Conservation (phyloP, 352 stramenopile genomes). For the Phytophthora rubi region DNA sequence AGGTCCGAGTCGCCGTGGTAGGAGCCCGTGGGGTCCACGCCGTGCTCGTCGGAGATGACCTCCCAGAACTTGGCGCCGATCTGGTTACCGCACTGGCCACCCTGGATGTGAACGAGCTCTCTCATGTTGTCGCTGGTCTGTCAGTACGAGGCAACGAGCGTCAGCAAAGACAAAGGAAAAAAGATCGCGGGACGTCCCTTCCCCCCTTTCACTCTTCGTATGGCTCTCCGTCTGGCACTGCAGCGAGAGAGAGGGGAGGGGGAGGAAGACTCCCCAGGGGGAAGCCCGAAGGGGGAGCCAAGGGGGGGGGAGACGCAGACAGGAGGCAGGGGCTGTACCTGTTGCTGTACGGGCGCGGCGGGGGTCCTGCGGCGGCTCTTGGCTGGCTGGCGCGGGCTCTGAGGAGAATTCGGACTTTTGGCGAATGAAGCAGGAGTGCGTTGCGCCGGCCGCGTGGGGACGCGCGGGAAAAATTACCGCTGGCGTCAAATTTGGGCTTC, state of each 20-base stretch:
- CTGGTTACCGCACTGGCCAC: slow-evolving; percentile 99
- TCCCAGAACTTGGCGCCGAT: slow-evolving; percentile 99
- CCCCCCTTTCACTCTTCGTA: slow-evolving; percentile 32
- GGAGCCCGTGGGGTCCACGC: slow-evolving; percentile 91
- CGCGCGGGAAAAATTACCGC: slow-evolving; percentile 33
- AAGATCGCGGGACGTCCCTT: slow-evolving; percentile 21
- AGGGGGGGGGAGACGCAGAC: not conserved
- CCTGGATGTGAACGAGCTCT: slow-evolving; percentile 99
- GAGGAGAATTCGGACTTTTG: slow-evolving; percentile 84
- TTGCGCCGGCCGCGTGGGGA: slow-evolving; percentile 29
- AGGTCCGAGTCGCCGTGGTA: slow-evolving; percentile 97
- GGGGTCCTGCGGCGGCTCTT: slow-evolving; percentile 56
- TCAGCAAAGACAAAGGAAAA: slow-evolving; percentile 26
- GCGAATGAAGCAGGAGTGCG: slow-evolving; percentile 75
- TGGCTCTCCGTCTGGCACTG: slow-evolving; percentile 7
- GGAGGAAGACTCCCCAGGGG: not conserved
- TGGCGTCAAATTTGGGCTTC: slow-evolving; percentile 38
- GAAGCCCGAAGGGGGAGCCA: slow-evolving; percentile 1
- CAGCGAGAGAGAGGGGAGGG: slow-evolving; percentile 7
- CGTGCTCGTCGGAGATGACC: slow-evolving; percentile 97
- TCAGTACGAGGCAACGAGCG: slow-evolving; percentile 1
- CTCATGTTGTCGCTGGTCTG: slow-evolving; percentile 77
- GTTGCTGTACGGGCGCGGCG: slow-evolving; percentile 44
- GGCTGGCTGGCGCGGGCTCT: slow-evolving; percentile 77
- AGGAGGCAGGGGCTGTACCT: slow-evolving; percentile 36